Evolutionary conservation across 352 stramenopile species (phyloP), one percentile per base, ranked within the genome.

Genomic region (Blastocystis sp.): DNA sequence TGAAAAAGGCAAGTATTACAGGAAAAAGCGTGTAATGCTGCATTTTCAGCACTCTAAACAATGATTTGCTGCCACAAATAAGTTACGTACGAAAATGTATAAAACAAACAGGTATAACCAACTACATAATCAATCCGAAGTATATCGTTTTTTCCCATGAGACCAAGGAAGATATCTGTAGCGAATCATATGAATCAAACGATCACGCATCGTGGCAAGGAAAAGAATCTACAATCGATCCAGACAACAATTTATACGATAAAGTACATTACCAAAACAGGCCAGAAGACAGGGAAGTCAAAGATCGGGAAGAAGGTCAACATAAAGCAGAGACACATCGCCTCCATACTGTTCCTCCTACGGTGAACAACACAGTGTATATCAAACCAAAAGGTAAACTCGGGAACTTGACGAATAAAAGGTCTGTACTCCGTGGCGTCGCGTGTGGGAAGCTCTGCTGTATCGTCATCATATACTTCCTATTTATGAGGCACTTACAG

Each of bases 391-490:
- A 88, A 88, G 30, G 73, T 88, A 54, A 88, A 88, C 47, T 88
- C 76, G 11, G 76, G 76, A 20, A 88, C 59, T 41, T 47, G 59
- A 26, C 76, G 47, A 56, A 88, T 88, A 47, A 88, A 88, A n/a
- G 76, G 76, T 7, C 64, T 34, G 34, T 88, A 88, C 53, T 88
- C 76, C 0, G 59, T 76, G 34, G 76, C 64, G 37, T 88, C 76
- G 41, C 64, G 59, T 34, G 59, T 88, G 41, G 76, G 76, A 76
- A 88, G 76, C 37, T 88, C 76, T 47, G 59, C 76, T 41, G 69
- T 81, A 62, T 88, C 76, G 41, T 88, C 76, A n/a, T 88, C 76
- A 88, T 73, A 76, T 13, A 69, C 53, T 18, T 88, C 64, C 69
- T 81, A 81, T 13, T 20, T 18, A 63, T 81, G 6, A 81, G 4